Evolutionary conservation across 2,329 filamentous ascomycete genomes (phyloP), one percentile per base, ranked within the genome.

Genomic region (Ceratocystis huliohia): DNA sequence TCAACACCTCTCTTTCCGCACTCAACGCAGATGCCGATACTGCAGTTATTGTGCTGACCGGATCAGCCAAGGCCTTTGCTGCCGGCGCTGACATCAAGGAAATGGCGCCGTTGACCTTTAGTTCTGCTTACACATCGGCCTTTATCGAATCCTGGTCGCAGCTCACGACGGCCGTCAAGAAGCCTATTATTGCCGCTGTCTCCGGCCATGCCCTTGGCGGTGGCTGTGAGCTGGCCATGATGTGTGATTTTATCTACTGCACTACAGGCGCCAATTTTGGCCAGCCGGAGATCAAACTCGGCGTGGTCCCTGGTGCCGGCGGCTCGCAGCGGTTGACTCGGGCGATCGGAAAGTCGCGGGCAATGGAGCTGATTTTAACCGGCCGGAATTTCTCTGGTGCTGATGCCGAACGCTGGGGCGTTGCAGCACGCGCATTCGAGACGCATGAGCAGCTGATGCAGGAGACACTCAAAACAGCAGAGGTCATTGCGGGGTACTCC

Each of bases 51-150:
- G 77, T 99, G 68, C 81, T 99, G 67, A 96, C 94, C 0, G 94
- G 94, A 66, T 95, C 88, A 59, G 81, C 91, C 70, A 91, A 88
- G 76, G 92, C 93, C 53, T 99, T 96, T 74, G 93, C 93, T 37
- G 93, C 94, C 57, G 94, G 94, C 64, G 94, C 94, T 69, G 94
- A 99, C 77, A 99, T 99, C 80, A 97, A 97, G 78, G 94, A 99
- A 78, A 99, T 99, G 94, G 89, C 91, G 37, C 87, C 91, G 68
- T 84, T 96, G 48, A 92, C 87, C 66, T 99, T 99, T 78, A 84
- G 89, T 69, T 80, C 87, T 70, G 93, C 94, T 48, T 97, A 96
- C 79, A 88, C 85, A 61, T 85, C 80, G 71, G 90, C 95, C 74
- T 99, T 99, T 76, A 97, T 99, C 76, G 91, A 96, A 75, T 86